These are phyloP conservation scores for barley (Hordeum vulgare) DNA, from an alignment of 176 grass and related monocot species.

Conservation along the genomic window MorexV3_pseudomolecules_assembly NC_058521.1:105675980-105676479, in stretches of 20 bases:
- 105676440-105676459: neutral
- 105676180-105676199: conserved; percentile 23
- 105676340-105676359: neutral
- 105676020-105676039: conserved; percentile 25
- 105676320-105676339: neutral
- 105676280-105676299: conserved; percentile 58
- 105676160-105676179: conserved; percentile 14
- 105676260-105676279: conserved; percentile 48
- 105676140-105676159: conserved; percentile 56
- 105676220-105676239: neutral
- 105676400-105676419: neutral
- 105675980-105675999: conserved; percentile 51
- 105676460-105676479: conserved; percentile 32
- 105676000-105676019: conserved; percentile 6
- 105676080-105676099: neutral
- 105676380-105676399: neutral
- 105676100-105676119: conserved; percentile 23
- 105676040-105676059: conserved; percentile 60
- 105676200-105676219: conserved; percentile 20
- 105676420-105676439: neutral
- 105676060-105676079: conserved; percentile 26
- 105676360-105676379: too few relatives aligned
- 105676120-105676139: conserved; percentile 49
- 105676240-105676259: conserved; percentile 23
- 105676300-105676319: neutral